Conservation (phyloP, 148 eudicot species). For the Oxyria digyna region DNA sequence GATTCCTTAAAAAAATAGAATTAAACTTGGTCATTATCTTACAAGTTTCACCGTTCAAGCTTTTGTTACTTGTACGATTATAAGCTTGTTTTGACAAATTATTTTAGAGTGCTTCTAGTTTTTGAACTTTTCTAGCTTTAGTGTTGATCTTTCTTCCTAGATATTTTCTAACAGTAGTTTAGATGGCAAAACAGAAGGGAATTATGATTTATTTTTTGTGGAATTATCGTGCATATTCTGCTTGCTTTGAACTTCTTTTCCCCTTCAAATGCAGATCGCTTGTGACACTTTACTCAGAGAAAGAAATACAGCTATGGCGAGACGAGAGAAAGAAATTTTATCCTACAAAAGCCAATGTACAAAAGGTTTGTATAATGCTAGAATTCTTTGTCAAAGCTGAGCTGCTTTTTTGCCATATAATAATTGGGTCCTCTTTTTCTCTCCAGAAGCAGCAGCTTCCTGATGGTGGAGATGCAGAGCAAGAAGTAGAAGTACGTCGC, state of each 20-base stretch:
- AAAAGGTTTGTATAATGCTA: slow-evolving; percentile 37
- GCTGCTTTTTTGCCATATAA: not conserved
- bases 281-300: slow-evolving; percentile 40
- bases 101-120: too few relatives aligned
- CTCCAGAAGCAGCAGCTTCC: slow-evolving; percentile 47
- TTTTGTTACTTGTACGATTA: too few relatives aligned
- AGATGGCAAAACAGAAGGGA: too few relatives aligned
- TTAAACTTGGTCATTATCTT: not conserved
- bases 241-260: not conserved
- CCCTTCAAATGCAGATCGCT: slow-evolving; percentile 39
- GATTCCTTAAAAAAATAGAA: not conserved
- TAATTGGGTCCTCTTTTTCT: slow-evolving; percentile 10
- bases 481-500: slow-evolving; percentile 50
- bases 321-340: slow-evolving; percentile 71
- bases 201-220: too few relatives aligned
- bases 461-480: slow-evolving; percentile 26
- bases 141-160: not conserved
- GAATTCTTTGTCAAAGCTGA: not conserved
- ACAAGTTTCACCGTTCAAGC: not conserved
- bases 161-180: too few relatives aligned
- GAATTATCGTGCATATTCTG: not conserved
- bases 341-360: slow-evolving; percentile 46
- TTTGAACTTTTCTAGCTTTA: not conserved
- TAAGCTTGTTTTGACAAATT: too few relatives aligned
- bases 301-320: slow-evolving; percentile 84